Evolutionary conservation across 441 rosid species (phyloP).

Genomic region (Oxalis stricta): DNA sequence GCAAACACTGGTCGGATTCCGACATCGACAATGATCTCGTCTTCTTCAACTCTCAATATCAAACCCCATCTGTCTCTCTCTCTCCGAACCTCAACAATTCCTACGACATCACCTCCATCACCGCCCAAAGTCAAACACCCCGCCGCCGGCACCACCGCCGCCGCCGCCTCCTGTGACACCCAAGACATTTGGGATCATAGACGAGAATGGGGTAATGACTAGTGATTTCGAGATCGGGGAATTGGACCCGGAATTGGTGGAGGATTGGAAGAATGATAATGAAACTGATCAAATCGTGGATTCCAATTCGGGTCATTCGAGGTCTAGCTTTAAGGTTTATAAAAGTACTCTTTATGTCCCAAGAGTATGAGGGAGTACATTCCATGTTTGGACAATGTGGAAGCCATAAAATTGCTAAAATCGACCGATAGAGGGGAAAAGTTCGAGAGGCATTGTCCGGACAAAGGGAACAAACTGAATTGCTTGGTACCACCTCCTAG

Average conservation of each 20-base stretch:
- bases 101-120: slow-evolving; percentile 29
- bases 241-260: slow-evolving; percentile 49
- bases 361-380: slow-evolving; percentile 62
- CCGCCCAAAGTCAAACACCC: slow-evolving; percentile 13
- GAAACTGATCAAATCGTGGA: slow-evolving; percentile 16
- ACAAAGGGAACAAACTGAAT: slow-evolving; percentile 40
- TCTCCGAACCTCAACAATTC: slow-evolving; percentile 47
- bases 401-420: slow-evolving; percentile 45
- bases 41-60: slow-evolving; percentile 40
- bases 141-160: slow-evolving; percentile 9
- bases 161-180: slow-evolving; percentile 19
- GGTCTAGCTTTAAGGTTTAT: slow-evolving; percentile 21
- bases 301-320: slow-evolving; percentile 3
- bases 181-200: slow-evolving; percentile 54
- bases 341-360: slow-evolving; percentile 35
- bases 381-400: slow-evolving; percentile 81
- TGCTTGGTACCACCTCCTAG: slow-evolving; percentile 74
- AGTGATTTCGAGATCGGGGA: slow-evolving; percentile 75
- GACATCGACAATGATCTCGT: slow-evolving; percentile 47
- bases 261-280: slow-evolving; percentile 36
- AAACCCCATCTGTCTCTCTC: slow-evolving; percentile 20
- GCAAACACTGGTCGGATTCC: slow-evolving; percentile 80
- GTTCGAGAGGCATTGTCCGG: slow-evolving; percentile 83
- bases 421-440: slow-evolving; percentile 67
- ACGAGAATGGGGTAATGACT: slow-evolving; percentile 73